Percentiles rank a stretch among this genome's conserved stretches.
Evolutionary conservation across 202 grass and related monocot species (phyloP).

Genomic region (Bolboschoenoplectus hybrid): DNA sequence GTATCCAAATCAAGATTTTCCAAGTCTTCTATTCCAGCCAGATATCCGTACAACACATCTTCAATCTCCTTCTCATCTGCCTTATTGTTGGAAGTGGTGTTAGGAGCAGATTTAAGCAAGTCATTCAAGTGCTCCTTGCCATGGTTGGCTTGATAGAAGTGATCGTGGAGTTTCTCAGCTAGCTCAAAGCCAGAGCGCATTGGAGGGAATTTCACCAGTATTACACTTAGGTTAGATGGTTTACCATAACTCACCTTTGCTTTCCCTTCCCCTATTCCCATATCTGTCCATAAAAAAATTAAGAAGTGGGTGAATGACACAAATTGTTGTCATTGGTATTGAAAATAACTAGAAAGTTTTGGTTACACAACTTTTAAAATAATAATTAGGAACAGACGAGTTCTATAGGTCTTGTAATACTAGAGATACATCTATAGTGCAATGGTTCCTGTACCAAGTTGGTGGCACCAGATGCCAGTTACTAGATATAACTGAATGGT

Average conservation of each 20-base stretch:
- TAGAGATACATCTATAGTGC: constrained; percentile 17
- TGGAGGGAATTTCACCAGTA: constrained; percentile 64
- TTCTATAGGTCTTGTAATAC: not conserved
- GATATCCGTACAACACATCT: constrained; percentile 58
- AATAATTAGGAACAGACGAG: not conserved
- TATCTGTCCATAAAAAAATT: constrained; percentile 48
- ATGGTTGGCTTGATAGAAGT: constrained; percentile 54
- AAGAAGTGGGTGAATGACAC: constrained; percentile 29
- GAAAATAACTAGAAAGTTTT: not conserved
- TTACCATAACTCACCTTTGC: constrained; percentile 52
- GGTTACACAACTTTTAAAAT: constrained; percentile 11
- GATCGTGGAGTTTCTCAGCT: constrained; percentile 54
- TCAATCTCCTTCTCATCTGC: constrained; percentile 44
- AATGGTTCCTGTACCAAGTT: constrained; percentile 31
- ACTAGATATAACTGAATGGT: constrained; percentile 14
- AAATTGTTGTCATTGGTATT: constrained; percentile 4
- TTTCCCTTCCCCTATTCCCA: constrained; percentile 58
- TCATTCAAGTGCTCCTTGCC: constrained; percentile 64
- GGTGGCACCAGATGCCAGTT: not conserved
- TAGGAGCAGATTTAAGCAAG: constrained; percentile 41
- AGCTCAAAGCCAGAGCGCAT: constrained; percentile 84
- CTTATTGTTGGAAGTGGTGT: constrained; percentile 39
- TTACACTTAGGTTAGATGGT: constrained; percentile 56
- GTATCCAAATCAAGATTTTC: constrained; percentile 58
- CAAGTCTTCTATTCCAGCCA: constrained; percentile 70